Base-by-base conservation (phyloP, 2,329 filamentous ascomycete species). In the Aspergillus carbonarius region DNA sequence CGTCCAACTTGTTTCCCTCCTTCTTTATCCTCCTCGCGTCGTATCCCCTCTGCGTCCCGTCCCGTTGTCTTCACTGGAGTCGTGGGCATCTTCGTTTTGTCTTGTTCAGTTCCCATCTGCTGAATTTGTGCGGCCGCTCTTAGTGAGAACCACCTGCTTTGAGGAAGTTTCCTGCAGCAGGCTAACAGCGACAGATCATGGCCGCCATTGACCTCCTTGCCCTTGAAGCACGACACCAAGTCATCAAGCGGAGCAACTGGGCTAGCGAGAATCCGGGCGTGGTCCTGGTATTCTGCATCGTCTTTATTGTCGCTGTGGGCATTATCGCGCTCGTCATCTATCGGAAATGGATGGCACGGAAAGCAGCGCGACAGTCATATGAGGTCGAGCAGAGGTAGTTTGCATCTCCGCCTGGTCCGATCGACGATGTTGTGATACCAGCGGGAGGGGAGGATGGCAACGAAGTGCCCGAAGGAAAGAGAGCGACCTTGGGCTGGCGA, bases 201-300 rank as follows among this genome's bases (percentile, higher is more conserved):
- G 60, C 71, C 34, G 64, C 69, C 25, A 65, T 72, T 55, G 74
- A 64, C 69, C 69, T 68, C 23, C 58, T 60, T 25, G 17, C 52
- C 18, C 58, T 61, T 40, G 52, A 58, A 51, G 32, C 63, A 17
- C 60, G 55, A 30, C 54, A 65, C 48, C 72, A 75, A 53, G 66
- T 86, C 61, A 70, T 76, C 37, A 66, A 66, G 20, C 63, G 68
- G 46, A 52, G 60, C 68, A 85, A 86, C 78, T 88, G 83, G 82
- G 83, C 85, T 23, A 65, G 73, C 60, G 67, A 74, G 32, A 82
- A 88, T 68, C 79, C 82, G 46, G 85, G 85, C 72, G 84, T 87
- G 62, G 79, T 88, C 52, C 76, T 87, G 63, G 85, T 88, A 57
- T 85, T 88, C 74, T 79, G 76, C 72, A 84, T 88, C 65, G 78